Evolutionary conservation across 371 early-diverging fungal species (phyloP).

Genomic region (Dipsacomyces acuminosporus): DNA sequence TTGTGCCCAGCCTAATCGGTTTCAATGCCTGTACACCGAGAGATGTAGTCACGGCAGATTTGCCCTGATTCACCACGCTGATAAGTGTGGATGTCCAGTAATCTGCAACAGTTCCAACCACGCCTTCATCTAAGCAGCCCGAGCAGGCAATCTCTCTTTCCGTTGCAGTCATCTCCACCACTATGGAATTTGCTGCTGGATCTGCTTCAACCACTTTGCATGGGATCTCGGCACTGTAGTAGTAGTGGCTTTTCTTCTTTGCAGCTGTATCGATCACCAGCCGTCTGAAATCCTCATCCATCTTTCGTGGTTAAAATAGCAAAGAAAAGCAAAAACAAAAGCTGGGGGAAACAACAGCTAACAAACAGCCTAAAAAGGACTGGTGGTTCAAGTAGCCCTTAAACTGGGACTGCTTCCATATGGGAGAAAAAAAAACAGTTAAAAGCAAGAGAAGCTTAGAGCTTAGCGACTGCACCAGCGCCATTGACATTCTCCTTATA

Average conservation of each 20-base stretch:
- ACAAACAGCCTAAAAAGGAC: too few species aligned
- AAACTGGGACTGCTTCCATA: too few species aligned
- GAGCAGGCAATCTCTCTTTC: constrained; percentile 1
- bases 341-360: too few species aligned
- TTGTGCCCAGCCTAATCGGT: not conserved
- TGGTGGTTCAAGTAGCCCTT: too few species aligned
- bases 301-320: too few species aligned
- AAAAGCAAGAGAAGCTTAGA: too few species aligned
- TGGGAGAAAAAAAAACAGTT: not conserved
- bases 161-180: not conserved
- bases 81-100: constrained; percentile 19
- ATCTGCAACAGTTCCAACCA: constrained; percentile 7
- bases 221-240: constrained; percentile 16
- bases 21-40: constrained; percentile 7
- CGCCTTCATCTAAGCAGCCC: constrained; percentile 9
- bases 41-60: constrained; percentile 12
- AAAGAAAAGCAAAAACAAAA: not conserved
- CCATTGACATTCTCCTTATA: constrained; percentile 14
- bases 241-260: constrained; percentile 28
- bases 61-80: constrained; percentile 4
- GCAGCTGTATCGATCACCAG: constrained; percentile 5
- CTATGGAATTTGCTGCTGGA: not conserved
- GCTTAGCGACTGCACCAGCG: not conserved
- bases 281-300: not conserved
- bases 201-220: constrained; percentile 6